Evolutionary conservation across 2,329 filamentous ascomycete species (phyloP).

Genomic region (Penicillium sp.): DNA sequence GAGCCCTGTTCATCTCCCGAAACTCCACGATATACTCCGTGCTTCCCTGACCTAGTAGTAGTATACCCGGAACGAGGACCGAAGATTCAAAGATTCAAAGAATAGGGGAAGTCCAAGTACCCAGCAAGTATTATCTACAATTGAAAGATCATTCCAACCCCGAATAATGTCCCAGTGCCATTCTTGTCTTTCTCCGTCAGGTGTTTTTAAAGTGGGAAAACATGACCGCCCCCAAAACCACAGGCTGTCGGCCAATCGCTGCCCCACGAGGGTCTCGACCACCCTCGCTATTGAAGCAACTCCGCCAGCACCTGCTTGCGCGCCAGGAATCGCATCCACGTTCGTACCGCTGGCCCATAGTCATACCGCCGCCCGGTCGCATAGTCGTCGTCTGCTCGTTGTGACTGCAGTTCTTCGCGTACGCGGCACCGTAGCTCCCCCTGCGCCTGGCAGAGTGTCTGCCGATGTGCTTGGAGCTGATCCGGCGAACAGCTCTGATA

Average conservation of each 20-base stretch:
- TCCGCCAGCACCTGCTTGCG: slow-evolving; percentile 61
- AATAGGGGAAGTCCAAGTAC: not conserved
- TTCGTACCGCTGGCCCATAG: slow-evolving; percentile 68
- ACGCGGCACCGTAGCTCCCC: slow-evolving; percentile 38
- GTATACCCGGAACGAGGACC: not conserved
- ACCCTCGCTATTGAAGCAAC: slow-evolving; percentile 22
- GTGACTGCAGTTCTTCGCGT: slow-evolving; percentile 43
- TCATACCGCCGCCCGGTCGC: slow-evolving; percentile 56
- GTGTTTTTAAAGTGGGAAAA: not conserved
- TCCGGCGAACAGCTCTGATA: slow-evolving; percentile 29
- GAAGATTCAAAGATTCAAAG: not conserved
- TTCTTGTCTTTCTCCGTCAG: not conserved
- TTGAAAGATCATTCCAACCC: not conserved
- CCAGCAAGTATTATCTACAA: not conserved
- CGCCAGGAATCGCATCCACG: slow-evolving; percentile 69
- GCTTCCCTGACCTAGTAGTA: too few relatives aligned
- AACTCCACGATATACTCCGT: not conserved
- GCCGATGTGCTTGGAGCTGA: slow-evolving; percentile 35
- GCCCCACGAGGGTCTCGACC: slow-evolving; percentile 21
- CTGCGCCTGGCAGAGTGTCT: slow-evolving; percentile 36
- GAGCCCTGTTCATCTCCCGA: not conserved
- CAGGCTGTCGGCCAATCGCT: slow-evolving; percentile 20
- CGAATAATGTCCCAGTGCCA: not conserved
- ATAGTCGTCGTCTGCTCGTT: slow-evolving; percentile 43
- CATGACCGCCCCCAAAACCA: not conserved